phyloP scores from a whole-genome alignment of 2,329 filamentous ascomycete genomes.

The Aspergillus eucalypticola region DNA sequence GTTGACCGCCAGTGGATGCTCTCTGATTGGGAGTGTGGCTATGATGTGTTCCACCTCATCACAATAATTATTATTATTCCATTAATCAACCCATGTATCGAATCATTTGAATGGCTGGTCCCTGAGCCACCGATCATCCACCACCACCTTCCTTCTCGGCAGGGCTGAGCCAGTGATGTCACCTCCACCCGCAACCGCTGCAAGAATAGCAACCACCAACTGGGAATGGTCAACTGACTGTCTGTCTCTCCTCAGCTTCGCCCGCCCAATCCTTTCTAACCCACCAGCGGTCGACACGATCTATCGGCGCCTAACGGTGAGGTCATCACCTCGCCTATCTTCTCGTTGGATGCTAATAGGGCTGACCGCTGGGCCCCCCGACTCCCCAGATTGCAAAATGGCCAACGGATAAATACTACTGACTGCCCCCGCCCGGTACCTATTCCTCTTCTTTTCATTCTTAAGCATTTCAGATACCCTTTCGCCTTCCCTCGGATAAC shows the following conservation, averaged over 20 bases:
- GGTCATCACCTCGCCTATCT: neutral
- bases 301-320: neutral
- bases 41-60: no score
- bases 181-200: neutral
- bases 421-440: neutral
- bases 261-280: neutral
- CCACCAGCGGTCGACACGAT: neutral
- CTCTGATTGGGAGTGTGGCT: neutral
- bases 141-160: neutral
- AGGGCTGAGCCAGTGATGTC: constrained; percentile 2
- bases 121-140: no score
- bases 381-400: neutral
- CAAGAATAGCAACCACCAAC: neutral
- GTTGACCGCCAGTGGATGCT: neutral
- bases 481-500: no score
- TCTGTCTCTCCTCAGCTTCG: no score
- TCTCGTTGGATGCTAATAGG: neutral
- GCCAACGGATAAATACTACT: neutral
- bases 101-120: no score
- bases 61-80: no score
- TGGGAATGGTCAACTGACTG: neutral
- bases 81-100: no score
- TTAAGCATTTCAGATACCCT: neutral
- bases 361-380: neutral
- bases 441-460: neutral